These are phyloP conservation scores for Leccinum barrowsii DNA, from an alignment of 768 basidiomycete species.

Conservation along the genomic window DNA sequence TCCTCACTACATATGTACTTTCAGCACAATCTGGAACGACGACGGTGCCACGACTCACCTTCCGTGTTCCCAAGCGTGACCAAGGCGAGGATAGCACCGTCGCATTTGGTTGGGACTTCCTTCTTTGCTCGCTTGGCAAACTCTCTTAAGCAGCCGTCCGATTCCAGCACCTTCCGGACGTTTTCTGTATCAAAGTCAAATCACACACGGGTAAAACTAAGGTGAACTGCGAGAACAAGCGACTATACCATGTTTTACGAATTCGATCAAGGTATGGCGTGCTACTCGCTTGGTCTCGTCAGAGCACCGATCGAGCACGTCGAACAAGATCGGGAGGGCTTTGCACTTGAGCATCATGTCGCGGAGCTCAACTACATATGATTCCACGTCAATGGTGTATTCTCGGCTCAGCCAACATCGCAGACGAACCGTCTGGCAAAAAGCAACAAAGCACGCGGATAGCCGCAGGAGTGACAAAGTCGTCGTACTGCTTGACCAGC, in stretches of 20 bases:
- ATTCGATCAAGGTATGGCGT: slow-evolving; percentile 12
- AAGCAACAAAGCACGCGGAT: slow-evolving; percentile 23
- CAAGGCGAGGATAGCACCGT: slow-evolving; percentile 18
- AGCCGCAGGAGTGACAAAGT: slow-evolving; percentile 29
- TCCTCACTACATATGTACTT: not conserved
- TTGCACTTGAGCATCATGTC: slow-evolving; percentile 13
- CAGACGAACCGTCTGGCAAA: slow-evolving; percentile 19
- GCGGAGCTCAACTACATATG: slow-evolving; percentile 18
- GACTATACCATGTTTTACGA: slow-evolving; percentile 18
- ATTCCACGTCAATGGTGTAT: not conserved
- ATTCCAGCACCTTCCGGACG: not conserved
- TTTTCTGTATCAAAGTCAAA: slow-evolving; percentile 9
- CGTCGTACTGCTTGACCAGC: slow-evolving; percentile 21
- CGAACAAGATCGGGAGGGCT: slow-evolving; percentile 15
- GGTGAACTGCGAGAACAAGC: not conserved
- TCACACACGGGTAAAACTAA: not conserved
- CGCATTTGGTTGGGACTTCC: slow-evolving; percentile 4
- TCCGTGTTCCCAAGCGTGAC: slow-evolving; percentile 12
- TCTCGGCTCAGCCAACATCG: not conserved
- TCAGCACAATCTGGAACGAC: not conserved
- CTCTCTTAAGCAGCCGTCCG: slow-evolving; percentile 5
- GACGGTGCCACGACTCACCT: not conserved
- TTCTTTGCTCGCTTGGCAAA: slow-evolving; percentile 17
- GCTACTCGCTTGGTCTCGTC: slow-evolving; percentile 15
- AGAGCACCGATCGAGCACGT: slow-evolving; percentile 21